Percentiles rank a stretch among this genome's conserved stretches.
phyloP scores from a whole-genome alignment of 2,329 filamentous ascomycete species.

The Arthroderma sp. region DNA sequence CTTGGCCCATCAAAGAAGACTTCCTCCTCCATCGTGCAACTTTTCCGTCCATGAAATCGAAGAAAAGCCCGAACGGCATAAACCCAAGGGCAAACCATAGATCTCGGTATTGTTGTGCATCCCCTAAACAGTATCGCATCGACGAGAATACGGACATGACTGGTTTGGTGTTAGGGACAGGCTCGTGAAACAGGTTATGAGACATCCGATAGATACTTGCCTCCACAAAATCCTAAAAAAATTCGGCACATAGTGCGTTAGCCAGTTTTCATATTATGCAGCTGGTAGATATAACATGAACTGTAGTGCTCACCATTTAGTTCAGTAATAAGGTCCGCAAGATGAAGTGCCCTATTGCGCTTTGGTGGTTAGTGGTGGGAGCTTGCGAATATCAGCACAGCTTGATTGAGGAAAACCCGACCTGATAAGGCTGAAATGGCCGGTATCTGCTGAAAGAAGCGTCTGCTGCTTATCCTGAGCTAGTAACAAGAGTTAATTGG shows the following conservation, averaged over 20 bases:
- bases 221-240: constrained; percentile 35
- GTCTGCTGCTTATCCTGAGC: constrained; percentile 38
- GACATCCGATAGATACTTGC: constrained; percentile 19
- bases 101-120: constrained; percentile 50
- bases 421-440: constrained; percentile 40
- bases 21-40: constrained; percentile 94
- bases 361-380: constrained; percentile 3
- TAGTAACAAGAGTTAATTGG: constrained; percentile 8
- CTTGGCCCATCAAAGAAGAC: constrained; percentile 94
- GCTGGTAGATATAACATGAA: neutral
- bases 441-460: constrained; percentile 33
- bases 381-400: neutral
- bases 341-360: constrained; percentile 31
- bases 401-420: constrained; percentile 14
- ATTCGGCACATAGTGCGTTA: no score
- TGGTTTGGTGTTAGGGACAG: constrained; percentile 11
- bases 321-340: constrained; percentile 39
- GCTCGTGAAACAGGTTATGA: neutral
- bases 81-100: constrained; percentile 74
- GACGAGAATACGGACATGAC: constrained; percentile 95
- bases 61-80: constrained; percentile 88
- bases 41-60: constrained; percentile 95
- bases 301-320: constrained; percentile 30
- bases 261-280: no score
- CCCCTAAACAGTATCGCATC: constrained; percentile 77